Evolutionary conservation across 352 stramenopile genomes (phyloP).

Genomic region (Phytophthora litchii): DNA sequence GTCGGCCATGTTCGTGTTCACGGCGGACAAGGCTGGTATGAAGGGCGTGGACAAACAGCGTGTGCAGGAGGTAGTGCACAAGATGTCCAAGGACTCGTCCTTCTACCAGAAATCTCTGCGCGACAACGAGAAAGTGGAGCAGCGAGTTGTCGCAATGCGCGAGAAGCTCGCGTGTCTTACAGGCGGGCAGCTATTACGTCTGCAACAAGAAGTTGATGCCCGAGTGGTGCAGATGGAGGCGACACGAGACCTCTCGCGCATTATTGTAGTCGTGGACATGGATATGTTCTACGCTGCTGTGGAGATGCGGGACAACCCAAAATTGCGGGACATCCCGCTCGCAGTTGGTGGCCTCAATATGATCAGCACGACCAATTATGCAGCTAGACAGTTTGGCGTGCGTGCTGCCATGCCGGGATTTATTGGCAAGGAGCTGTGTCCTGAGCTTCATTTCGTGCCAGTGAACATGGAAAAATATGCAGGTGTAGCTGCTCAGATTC

Average conservation of each 20-base stretch:
- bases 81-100: constrained; percentile 93
- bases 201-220: constrained; percentile 51
- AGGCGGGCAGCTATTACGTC: constrained; percentile 25
- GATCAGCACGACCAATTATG: constrained; percentile 97
- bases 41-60: constrained; percentile 85
- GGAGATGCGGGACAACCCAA: constrained; percentile 93
- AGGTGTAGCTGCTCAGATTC: constrained; percentile 73
- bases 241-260: constrained; percentile 61
- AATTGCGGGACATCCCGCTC: constrained; percentile 88
- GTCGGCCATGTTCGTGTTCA: constrained; percentile 82
- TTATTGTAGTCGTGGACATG: constrained; percentile 95
- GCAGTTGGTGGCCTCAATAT: constrained; percentile 93
- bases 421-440: constrained; percentile 95
- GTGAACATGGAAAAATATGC: constrained; percentile 93
- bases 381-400: constrained; percentile 93
- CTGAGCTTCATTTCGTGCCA: constrained; percentile 92
- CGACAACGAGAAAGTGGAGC: constrained; percentile 89
- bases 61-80: constrained; percentile 93
- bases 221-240: constrained; percentile 60
- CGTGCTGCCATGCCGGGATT: constrained; percentile 96
- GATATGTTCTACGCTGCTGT: constrained; percentile 98
- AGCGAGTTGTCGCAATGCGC: constrained; percentile 78
- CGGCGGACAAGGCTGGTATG: constrained; percentile 89
- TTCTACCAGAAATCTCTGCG: constrained; percentile 93
- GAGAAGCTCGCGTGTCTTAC: constrained; percentile 67